phyloP scores from a whole-genome alignment of 345 rosid genomes.

The Lumnitzera racemosa region DNA sequence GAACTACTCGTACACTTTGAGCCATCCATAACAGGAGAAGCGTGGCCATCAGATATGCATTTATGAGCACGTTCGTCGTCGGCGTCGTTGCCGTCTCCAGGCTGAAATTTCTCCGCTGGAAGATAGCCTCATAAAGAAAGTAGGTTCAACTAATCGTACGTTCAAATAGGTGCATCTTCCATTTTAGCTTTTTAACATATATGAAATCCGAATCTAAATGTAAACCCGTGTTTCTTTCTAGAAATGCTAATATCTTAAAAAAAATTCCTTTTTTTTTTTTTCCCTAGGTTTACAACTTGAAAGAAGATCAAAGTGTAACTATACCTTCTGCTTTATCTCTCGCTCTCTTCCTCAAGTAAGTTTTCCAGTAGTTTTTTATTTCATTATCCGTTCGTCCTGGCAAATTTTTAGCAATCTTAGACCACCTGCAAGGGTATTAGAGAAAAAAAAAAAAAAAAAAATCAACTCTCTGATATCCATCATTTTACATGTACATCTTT shows the following conservation, averaged over 20 bases:
- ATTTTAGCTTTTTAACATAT: no score
- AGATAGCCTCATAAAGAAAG: no score
- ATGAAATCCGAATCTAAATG: no score
- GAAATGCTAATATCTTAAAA: background rate
- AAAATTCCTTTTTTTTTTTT: no score
- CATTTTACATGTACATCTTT: background rate
- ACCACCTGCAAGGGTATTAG: constrained; percentile 30
- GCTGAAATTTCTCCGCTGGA: no score
- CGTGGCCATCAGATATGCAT: constrained; percentile 3
- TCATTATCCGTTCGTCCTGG: constrained; percentile 76
- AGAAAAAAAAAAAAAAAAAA: background rate
- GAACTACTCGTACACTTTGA: constrained; percentile 10
- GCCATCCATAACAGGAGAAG: constrained; percentile 6
- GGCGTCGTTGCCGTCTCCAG: background rate
- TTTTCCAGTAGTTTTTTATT: constrained; percentile 70
- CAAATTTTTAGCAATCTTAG: constrained; percentile 55
- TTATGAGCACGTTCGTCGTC: constrained; percentile 9
- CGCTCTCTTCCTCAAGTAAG: constrained; percentile 42
- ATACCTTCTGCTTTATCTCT: constrained; percentile 33
- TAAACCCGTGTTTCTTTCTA: no score
- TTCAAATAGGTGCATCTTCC: no score
- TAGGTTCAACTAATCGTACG: no score
- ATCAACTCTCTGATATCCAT: background rate
- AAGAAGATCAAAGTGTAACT: background rate
- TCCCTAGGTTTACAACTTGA: background rate